A percentile compares a stretch with the other conserved stretches of the same genome.
These are phyloP conservation scores for Massariosphaeria phaeospora DNA, from an alignment of 495 filamentous ascomycete species.

Conservation along the genomic window DNA sequence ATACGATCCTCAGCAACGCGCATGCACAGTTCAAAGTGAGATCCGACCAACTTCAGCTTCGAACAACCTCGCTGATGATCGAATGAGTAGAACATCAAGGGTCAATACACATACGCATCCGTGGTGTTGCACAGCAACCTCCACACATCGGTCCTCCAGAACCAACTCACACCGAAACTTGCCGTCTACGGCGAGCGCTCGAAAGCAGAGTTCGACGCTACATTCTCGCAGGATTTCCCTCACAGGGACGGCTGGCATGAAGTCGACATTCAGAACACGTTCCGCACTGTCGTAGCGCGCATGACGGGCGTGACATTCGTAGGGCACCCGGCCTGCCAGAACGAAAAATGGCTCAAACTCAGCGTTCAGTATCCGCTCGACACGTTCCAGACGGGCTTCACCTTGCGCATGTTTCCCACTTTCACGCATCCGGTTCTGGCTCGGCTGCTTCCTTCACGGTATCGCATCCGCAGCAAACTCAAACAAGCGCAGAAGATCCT, in stretches of 20 bases:
- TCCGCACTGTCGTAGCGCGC: conserved; percentile 21
- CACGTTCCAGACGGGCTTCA: conserved; percentile 14
- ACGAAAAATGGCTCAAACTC: conserved; percentile 21
- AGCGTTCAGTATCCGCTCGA: conserved; percentile 16
- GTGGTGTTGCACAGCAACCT: conserved; percentile 15
- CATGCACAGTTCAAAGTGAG: conserved; percentile 7
- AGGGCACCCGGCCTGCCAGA: conserved; percentile 15
- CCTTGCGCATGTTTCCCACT: conserved; percentile 16
- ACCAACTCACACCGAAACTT: conserved; percentile 17
- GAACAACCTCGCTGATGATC: not conserved
- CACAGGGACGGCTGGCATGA: conserved; percentile 22
- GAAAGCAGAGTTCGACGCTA: conserved; percentile 12
- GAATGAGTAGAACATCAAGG: conserved; percentile 1
- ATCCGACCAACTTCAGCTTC: not conserved
- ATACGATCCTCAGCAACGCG: conserved; percentile 5
- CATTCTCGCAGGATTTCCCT: conserved; percentile 4
- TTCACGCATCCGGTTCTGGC: conserved; percentile 18
- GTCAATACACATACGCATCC: conserved; percentile 11
- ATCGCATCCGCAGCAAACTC: conserved; percentile 4
- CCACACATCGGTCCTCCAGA: conserved; percentile 20
- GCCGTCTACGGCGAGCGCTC: conserved; percentile 8
- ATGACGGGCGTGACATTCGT: conserved; percentile 21
- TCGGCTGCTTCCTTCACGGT: conserved; percentile 4
- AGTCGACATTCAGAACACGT: conserved; percentile 21
- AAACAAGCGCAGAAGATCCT: conserved; percentile 15